A percentile compares a stretch with the other conserved stretches of the same genome.
phyloP scores from a whole-genome alignment of 345 rosid species.

The Corymbia maculata region DNA sequence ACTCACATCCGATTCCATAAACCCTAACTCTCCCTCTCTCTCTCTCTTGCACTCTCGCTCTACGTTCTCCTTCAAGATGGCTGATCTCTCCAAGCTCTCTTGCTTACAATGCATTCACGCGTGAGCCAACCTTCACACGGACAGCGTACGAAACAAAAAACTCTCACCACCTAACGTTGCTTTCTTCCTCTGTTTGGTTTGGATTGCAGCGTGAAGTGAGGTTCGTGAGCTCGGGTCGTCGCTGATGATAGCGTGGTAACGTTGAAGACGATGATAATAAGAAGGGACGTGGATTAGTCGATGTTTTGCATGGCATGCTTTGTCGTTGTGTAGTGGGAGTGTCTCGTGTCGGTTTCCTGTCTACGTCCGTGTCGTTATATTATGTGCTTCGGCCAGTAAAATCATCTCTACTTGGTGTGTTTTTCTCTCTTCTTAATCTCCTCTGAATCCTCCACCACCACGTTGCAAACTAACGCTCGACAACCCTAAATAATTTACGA shows the following conservation, averaged over 20 bases:
- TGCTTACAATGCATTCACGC: not conserved
- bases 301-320: not conserved
- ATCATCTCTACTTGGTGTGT: not conserved
- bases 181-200: not conserved
- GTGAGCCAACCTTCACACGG: not conserved
- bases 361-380: not conserved
- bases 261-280: not conserved
- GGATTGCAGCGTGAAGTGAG: not conserved
- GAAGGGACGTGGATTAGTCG: not conserved
- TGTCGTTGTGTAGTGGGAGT: not conserved
- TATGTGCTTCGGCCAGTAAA: not conserved
- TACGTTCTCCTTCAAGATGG: not conserved
- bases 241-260: not conserved
- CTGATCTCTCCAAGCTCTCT: constrained; percentile 3
- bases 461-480: not conserved
- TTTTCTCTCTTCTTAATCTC: not conserved
- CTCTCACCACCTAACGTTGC: not conserved
- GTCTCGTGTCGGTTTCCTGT: not conserved
- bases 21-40: not conserved
- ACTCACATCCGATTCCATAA: not conserved
- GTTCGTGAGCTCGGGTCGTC: not conserved
- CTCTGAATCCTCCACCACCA: not conserved
- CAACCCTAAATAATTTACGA: not conserved
- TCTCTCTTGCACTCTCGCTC: not conserved
- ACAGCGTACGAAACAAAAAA: not conserved